Evolutionary conservation across 1,284 basidiomycete species (phyloP), one percentile per base, ranked within the genome.

Genomic region (Ceratobasidium sp.): DNA sequence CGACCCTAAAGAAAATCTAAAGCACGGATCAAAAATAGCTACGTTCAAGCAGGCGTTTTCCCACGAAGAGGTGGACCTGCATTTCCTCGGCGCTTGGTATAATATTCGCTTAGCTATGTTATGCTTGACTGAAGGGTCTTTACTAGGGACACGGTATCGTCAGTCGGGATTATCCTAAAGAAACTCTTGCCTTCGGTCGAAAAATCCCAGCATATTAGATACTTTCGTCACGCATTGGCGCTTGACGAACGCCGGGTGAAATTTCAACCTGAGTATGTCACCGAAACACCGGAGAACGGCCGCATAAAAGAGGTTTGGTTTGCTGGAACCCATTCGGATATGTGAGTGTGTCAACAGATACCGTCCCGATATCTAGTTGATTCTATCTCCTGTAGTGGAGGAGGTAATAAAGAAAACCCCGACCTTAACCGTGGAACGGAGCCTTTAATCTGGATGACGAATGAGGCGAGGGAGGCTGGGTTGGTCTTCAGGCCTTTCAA

Each of bases 91-190:
- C 17, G 82, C 77, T 2, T 85, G 84, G 84, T 84, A 7, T 24
- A 45, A 1, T 19, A 50, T 19, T 33, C 19, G 0, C 19, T 50
- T 24, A 2, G 4, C 27, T 53, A 1, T n/a, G 19, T 17, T 19
- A 24, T 59, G 19, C 2, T 80, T 76, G 8, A 22, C 15, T 33
- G 6, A 41, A 11, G 17, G 31, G 1, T 51, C 14, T 0, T 51
- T n/a, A 9, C 22, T 54, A 86, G 85, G 86, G 86, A 87, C 75
- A 85, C 84, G 0, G 84, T 85, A 1, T 85, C 84, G 0, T 83
- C 84, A 0, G 79, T 84, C 27, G 82, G 84, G 15, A 29, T 84
- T 4, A 24, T 79, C 3, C 75, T 81, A 74, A 65, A 59, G 1
- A 80, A 54, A 29, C 78, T 73, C 11, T 60, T 84, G 9, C 83